phyloP scores from a whole-genome alignment of 2,329 filamentous ascomycete species.

The Botryotinia narcissicola region DNA sequence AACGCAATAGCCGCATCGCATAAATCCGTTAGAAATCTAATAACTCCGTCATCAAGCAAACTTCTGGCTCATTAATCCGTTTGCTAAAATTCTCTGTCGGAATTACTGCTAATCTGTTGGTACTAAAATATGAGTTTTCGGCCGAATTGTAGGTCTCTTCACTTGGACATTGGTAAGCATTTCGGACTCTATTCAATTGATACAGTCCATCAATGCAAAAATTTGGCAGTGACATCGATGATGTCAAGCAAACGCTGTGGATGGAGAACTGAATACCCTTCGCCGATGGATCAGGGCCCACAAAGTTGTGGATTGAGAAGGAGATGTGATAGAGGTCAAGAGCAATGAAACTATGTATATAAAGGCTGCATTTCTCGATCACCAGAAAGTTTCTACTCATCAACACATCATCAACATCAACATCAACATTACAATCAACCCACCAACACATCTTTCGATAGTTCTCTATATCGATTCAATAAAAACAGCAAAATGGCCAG shows the following conservation, averaged over 20 bases:
- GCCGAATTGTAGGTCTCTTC: neutral
- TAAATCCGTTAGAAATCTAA: neutral
- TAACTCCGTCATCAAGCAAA: neutral
- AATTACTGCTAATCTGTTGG: no score
- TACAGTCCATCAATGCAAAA: neutral
- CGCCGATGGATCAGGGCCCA: neutral
- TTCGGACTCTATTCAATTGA: neutral
- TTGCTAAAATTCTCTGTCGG: neutral
- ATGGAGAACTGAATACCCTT: neutral
- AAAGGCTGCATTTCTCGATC: neutral
- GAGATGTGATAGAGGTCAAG: neutral
- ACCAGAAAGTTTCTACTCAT: neutral
- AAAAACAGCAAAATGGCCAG: conserved; percentile 1
- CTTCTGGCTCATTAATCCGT: neutral
- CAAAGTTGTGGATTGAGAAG: neutral
- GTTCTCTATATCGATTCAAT: neutral
- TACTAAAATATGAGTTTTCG: neutral
- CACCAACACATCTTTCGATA: neutral
- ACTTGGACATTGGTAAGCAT: neutral
- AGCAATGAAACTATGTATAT: neutral
- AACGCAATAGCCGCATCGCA: neutral
- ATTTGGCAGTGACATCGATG: neutral
- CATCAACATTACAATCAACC: neutral
- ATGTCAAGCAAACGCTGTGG: neutral
- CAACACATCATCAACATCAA: neutral